Conservation (phyloP, 129 eudicot genomes). For the Daucus carota region DNA sequence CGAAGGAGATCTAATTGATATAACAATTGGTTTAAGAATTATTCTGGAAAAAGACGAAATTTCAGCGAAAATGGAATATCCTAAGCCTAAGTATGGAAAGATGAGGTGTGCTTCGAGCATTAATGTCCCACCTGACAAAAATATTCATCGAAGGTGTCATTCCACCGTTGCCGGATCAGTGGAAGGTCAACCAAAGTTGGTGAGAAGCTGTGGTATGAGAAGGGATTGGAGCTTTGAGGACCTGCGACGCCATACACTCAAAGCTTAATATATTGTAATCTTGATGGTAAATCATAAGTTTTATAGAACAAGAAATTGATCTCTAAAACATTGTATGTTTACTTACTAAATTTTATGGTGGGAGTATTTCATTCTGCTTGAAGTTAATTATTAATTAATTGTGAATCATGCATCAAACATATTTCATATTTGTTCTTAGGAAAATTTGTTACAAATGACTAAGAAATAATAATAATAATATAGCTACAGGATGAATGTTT, state of each 20-base stretch:
- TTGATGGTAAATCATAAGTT: not conserved
- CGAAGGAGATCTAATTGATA: constrained; percentile 12
- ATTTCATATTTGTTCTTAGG: too few species aligned
- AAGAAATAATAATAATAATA: too few species aligned
- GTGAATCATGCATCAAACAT: too few species aligned
- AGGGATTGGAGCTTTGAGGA: constrained; percentile 52
- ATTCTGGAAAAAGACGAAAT: constrained; percentile 16
- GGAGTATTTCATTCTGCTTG: not conserved
- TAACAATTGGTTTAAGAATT: not conserved
- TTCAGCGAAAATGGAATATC: constrained; percentile 16
- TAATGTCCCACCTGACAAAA: not conserved
- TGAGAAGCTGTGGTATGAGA: constrained; percentile 48
- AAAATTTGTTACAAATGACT: too few species aligned
- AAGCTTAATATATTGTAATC: not conserved
- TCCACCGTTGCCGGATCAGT: not conserved
- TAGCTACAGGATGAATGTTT: too few species aligned
- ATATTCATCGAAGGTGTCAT: not conserved
- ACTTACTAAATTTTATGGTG: not conserved
- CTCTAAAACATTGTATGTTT: not conserved
- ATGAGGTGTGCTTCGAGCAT: constrained; percentile 1
- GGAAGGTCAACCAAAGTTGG: constrained; percentile 20
- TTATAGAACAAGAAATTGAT: not conserved
- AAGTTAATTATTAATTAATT: too few species aligned
- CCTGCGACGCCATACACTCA: not conserved
- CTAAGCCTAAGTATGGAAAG: constrained; percentile 3